Percentiles rank a stretch among this genome's conserved stretches.
Conservation (phyloP, 2,329 filamentous ascomycete species). For the Cladosporium sp. region DNA sequence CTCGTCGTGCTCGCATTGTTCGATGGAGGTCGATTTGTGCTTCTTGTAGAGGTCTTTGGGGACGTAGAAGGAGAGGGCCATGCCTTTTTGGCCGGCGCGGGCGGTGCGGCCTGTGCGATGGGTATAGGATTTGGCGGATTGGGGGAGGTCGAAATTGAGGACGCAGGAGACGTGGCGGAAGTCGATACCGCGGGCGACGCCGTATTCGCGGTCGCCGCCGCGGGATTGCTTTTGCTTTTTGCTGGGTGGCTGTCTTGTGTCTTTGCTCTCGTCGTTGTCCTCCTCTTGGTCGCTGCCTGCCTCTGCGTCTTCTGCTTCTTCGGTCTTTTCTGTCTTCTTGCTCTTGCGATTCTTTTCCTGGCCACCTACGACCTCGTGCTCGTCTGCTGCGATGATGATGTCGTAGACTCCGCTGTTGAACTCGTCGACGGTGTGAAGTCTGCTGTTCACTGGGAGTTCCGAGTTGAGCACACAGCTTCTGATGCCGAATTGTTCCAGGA, state of each 20-base stretch:
- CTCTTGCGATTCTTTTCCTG: conserved; percentile 47
- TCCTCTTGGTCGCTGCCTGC: conserved; percentile 30
- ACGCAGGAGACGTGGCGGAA: conserved; percentile 94
- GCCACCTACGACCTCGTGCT: conserved; percentile 77
- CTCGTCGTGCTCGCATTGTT: conserved; percentile 79
- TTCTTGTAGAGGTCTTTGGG: conserved; percentile 80
- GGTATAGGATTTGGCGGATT: conserved; percentile 87
- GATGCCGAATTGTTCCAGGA: conserved; percentile 95
- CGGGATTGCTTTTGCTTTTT: conserved; percentile 59
- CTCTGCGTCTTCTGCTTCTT: conserved; percentile 33
- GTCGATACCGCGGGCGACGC: conserved; percentile 93
- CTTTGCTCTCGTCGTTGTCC: conserved; percentile 37
- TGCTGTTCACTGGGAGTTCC: conserved; percentile 87
- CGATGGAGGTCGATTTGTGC: conserved; percentile 80
- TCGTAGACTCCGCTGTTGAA: conserved; percentile 98
- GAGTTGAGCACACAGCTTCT: conserved; percentile 92
- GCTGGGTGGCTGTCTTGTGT: conserved; percentile 34
- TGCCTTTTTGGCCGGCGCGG: conserved; percentile 85
- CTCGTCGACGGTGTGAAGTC: conserved; percentile 92
- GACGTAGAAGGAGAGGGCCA: conserved; percentile 93
- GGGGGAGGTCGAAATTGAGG: conserved; percentile 94
- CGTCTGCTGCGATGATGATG: conserved; percentile 94
- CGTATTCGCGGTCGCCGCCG: conserved; percentile 78
- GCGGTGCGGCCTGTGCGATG: conserved; percentile 94
- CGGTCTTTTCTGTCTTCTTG: conserved; percentile 24